These are phyloP conservation scores for Candida coquimbonensis DNA, from an alignment of 805 yeast species.

Conservation along the genomic window DNA sequence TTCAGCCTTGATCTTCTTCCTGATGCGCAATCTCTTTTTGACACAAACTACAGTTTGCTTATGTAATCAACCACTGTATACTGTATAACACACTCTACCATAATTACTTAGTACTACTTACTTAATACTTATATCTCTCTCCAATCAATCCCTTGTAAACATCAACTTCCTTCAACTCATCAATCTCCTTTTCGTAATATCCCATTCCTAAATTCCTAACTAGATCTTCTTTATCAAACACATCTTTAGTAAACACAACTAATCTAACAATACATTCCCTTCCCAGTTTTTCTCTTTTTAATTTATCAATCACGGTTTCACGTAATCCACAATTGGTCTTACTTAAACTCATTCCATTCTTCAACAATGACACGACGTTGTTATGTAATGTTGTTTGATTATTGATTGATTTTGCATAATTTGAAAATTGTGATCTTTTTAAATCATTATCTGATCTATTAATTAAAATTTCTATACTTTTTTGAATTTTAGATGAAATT, in stretches of 20 bases:
- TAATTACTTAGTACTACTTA: no score
- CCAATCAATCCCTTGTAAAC: conserved; percentile 1
- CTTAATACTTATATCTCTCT: no score
- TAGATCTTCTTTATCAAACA: conserved; percentile 12
- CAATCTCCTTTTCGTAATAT: conserved; percentile 12
- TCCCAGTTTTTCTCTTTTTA: conserved; percentile 15
- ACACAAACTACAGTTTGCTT: no score
- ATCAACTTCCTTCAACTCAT: conserved; percentile 10
- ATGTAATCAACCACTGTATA: no score
- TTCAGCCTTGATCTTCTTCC: no score
- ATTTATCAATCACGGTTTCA: conserved; percentile 15
- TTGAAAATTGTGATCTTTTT: conserved; percentile 2
- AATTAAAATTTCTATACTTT: conserved; percentile 18
- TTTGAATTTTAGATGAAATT: conserved; percentile 16
- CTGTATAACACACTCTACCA: no score
- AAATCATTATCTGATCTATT: conserved; percentile 22
- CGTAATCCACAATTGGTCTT: conserved; percentile 22
- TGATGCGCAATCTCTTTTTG: no score
- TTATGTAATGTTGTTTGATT: conserved; percentile 10
- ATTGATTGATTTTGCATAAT: conserved; percentile 2
- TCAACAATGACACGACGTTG: conserved; percentile 17
- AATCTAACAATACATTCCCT: conserved; percentile 20
- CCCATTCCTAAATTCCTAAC: conserved; percentile 16
- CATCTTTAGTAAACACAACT: conserved; percentile 14
- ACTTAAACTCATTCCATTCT: conserved; percentile 16